phyloP scores from a whole-genome alignment of 805 yeast genomes.

The Ogataea paraovalis region DNA sequence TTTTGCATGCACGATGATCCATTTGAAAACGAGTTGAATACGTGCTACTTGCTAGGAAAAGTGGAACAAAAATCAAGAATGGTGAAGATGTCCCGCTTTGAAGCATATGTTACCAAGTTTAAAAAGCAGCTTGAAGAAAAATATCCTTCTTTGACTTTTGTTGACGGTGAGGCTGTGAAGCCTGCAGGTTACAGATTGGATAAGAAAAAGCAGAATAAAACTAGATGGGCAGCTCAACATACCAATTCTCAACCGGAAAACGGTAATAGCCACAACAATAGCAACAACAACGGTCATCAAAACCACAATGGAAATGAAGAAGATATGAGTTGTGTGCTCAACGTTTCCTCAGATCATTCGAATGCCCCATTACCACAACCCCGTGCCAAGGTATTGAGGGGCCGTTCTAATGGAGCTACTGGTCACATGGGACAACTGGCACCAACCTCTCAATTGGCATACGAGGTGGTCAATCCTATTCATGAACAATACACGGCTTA shows the following conservation, averaged over 20 bases:
- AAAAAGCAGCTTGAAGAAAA: constrained; percentile 31
- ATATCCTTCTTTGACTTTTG: constrained; percentile 21
- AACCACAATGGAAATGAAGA: neutral
- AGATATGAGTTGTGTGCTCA: too few species aligned
- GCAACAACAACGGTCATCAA: neutral
- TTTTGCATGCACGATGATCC: constrained; percentile 84
- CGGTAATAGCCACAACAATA: neutral
- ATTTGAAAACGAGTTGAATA: constrained; percentile 70
- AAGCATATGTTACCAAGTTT: constrained; percentile 16
- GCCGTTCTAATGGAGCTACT: neutral
- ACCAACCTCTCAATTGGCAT: constrained; percentile 16
- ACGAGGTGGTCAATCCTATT: constrained; percentile 15
- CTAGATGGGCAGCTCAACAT: neutral
- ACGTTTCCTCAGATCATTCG: too few species aligned
- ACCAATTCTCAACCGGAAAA: neutral
- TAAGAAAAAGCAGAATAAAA: neutral
- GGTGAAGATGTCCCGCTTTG: constrained; percentile 37
- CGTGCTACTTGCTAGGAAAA: constrained; percentile 61
- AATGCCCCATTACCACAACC: neutral
- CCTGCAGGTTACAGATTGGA: constrained; percentile 5
- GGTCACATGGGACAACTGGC: neutral
- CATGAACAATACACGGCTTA: constrained; percentile 24
- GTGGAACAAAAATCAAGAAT: constrained; percentile 62
- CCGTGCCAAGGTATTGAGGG: neutral
- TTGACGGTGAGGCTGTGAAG: constrained; percentile 14